phyloP scores from a whole-genome alignment of 2,329 filamentous ascomycete genomes.

The Scedosporium aurantiacum region DNA sequence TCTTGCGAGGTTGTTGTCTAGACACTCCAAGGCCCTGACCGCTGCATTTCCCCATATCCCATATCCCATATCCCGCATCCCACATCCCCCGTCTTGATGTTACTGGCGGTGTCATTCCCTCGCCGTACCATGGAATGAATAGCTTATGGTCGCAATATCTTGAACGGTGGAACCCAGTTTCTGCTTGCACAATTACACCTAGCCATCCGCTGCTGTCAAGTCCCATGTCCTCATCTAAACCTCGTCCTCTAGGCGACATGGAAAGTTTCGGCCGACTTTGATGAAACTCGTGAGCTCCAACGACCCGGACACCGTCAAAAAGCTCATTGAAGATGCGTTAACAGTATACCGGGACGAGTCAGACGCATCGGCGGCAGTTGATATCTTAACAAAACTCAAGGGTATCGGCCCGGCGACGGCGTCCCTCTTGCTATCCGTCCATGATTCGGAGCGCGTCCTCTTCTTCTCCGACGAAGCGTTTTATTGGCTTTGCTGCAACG shows the following conservation, averaged over 20 bases:
- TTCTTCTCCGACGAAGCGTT: constrained; percentile 79
- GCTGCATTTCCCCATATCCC: no score
- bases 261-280: constrained; percentile 50
- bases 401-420: constrained; percentile 74
- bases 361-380: constrained; percentile 35
- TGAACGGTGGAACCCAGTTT: no score
- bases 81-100: no score
- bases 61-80: no score
- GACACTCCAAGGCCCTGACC: no score
- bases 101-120: no score
- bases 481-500: constrained; percentile 55
- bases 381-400: constrained; percentile 47
- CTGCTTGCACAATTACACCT: background rate
- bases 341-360: constrained; percentile 27
- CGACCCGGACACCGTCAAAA: constrained; percentile 29
- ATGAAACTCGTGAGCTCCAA: constrained; percentile 55
- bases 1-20: no score
- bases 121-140: no score
- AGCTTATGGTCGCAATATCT: no score
- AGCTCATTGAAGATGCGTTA: constrained; percentile 42
- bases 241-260: constrained; percentile 36
- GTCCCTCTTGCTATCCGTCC: constrained; percentile 58
- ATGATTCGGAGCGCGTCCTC: constrained; percentile 45
- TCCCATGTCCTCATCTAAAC: background rate
- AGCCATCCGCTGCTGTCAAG: no score